phyloP scores from a whole-genome alignment of 768 basidiomycete genomes.

The Agrocybe pediades region DNA sequence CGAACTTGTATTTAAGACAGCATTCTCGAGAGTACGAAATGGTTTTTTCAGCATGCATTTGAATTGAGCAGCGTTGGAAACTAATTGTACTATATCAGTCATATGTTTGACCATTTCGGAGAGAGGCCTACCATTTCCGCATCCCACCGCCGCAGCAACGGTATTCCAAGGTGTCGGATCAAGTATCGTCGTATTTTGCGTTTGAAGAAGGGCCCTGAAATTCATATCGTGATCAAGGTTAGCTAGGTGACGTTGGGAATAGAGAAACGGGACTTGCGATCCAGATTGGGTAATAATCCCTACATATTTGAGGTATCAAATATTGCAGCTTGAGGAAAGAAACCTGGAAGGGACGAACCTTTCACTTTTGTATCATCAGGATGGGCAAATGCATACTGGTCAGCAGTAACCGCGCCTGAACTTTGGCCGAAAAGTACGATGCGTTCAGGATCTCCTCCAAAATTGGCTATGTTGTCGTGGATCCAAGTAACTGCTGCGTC shows the following conservation, averaged over 20 bases:
- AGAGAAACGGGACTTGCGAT: conserved; percentile 22
- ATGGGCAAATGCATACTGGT: conserved; percentile 35
- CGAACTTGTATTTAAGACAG: conserved; percentile 29
- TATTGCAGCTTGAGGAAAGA: conserved; percentile 1
- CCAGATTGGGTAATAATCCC: conserved; percentile 39
- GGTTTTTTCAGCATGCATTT: conserved; percentile 35
- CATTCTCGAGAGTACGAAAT: conserved; percentile 29
- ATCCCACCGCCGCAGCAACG: conserved; percentile 31
- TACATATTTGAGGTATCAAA: conserved; percentile 7
- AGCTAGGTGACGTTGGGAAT: background rate
- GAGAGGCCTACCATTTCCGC: conserved; percentile 26
- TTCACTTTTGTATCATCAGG: conserved; percentile 33
- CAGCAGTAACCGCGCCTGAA: conserved; percentile 33
- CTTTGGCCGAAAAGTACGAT: conserved; percentile 37
- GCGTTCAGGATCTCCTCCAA: conserved; percentile 42
- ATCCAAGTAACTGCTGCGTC: conserved; percentile 47
- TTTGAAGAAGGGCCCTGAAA: background rate
- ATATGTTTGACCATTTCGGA: background rate
- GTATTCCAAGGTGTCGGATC: conserved; percentile 29
- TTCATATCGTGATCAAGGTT: background rate
- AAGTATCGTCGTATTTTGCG: conserved; percentile 9
- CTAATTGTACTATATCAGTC: background rate
- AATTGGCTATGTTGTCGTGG: conserved; percentile 44
- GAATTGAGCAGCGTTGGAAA: conserved; percentile 29
- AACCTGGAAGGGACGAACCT: conserved; percentile 10